Base-by-base conservation (phyloP, 768 basidiomycete species). In the Exidia glandulosa region DNA sequence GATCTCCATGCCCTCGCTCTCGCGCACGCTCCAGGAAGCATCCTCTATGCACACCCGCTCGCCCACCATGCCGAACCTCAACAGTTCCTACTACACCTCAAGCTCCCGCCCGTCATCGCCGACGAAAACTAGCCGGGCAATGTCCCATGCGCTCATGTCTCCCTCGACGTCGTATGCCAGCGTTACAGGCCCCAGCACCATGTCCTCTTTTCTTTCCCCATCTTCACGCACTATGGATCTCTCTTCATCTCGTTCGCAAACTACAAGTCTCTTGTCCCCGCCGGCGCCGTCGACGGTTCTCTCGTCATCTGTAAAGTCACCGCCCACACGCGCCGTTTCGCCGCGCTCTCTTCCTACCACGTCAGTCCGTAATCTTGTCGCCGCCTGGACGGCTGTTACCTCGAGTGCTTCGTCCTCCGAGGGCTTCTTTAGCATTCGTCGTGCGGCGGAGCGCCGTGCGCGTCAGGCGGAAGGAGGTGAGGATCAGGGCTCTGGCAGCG, bases 301-400 rank as follows among this genome's bases (percentile, higher is more conserved):
- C 34, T 55, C 57, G 16, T 36, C 61, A n/a, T 34, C 57, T 32
- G 58, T 55, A 36, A 57, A 59, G 36, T 37, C 33, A 2, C 50
- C 62, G 27, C 62, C 31, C 13, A 50, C 47, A 6, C 57, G 56
- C 14, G 27, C 32, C n/a, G 30, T 54, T 27, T 32, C 31, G 25
- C 57, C 58, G 16, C 58, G 62, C 27, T 54, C 57, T 32, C 58
- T 63, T 23, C 31, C 36, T 25, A 14, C 14, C 30, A 77, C 83
- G 0, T 87, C 85, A 3, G 85, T 92, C 27, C 80, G 87, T 32
- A 90, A 90, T 63, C 82, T 90, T 37, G 85, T 92, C 6, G 81
- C 83, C 0, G 76, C 85, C 7, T 92, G 89, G 88, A 72, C 75
- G 36, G 73, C 76, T 1, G 64, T 74, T 2, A 72, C 73, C 1